Base-by-base conservation (phyloP, 2,329 filamentous ascomycete species). In the Sporothrix variecibatus region DNA sequence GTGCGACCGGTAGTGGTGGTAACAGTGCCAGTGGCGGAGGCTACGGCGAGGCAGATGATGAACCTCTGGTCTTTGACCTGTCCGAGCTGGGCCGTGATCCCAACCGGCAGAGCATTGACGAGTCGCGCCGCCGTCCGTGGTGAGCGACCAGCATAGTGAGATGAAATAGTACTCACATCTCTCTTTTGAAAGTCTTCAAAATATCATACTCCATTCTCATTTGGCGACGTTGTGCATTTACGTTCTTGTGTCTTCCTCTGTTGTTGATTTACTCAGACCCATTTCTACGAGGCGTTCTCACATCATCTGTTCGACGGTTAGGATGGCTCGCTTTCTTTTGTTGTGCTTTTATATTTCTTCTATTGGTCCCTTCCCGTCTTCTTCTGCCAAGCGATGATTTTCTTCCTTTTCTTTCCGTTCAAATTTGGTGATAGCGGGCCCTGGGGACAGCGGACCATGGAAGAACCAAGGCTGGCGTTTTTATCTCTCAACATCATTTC, bases 31-130 rank as follows among this genome's bases (percentile, higher is more conserved):
- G 80, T 0, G 81, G 83, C 9, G 85, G 88, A 56, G 82, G 83
- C 69, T 87, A 88, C 62, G 82, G 83, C 71, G 87, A 88, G 6
- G 82, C 85, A 31, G 90, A 92, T 75, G 92, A 93, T 72, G 92
- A 94, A 78, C 90, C 90, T 0, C 81, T 94, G 11, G 85, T 94
- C 11, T 94, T 94, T 81, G 90, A 92, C 76, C 89, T 94, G 85
- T 92, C 90, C 49, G 92, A 94, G 80, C 88, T 93, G 79, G 90
- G 90, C 77, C 84, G 87, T 23, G 86, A 86, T 73, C 86, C 86
- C 62, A 74, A 72, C 72, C 84, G 89, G 75, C 85, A 87, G 76
- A 91, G 88, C 77, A 80, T 91, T 8, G 89, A 91, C 77, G 89
- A 91, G 20, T 49, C 46, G 12, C 68, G 69, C 28, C 64, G 60